Base-by-base conservation (phyloP, 2,329 filamentous ascomycete genomes). In the Pseudocercospora crystallina region DNA sequence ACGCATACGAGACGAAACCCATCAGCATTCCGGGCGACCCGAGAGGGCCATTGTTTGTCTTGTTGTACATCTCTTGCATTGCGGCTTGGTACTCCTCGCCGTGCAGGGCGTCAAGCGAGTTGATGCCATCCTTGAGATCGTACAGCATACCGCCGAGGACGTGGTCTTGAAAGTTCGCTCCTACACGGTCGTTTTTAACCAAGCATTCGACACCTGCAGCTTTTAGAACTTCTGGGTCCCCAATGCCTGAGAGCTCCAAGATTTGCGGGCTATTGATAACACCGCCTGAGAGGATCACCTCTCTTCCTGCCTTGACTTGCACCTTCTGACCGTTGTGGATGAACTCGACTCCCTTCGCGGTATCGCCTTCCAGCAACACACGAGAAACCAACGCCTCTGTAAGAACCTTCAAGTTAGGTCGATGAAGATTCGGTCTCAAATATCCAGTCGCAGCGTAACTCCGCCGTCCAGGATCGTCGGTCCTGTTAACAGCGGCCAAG, bases 181-280 rank as follows among this genome's bases (percentile, higher is more conserved):
- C 79, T 0, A 83, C 80, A 2, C 77, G 78, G 0, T 76, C 74
- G 1, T 81, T 62, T 40, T 79, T 70, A 2, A 73, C 68, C 1
- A 77, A 61, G 2, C 77, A 61, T 1, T 75, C 70, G 2, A 84
- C 73, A 1, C 73, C 75, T 0, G 76, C 72, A 13, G 67, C 68
- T 36, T 73, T 62, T 1, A 85, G 72, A 5, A 82, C 59, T 1
- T 69, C 59, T 1, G 69, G 66, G 41, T 73, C 70, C 71, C 80
- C 80, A n/a, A 83, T 71, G 0, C 80, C 80, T 0, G 79, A 82
- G 10, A 71, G 69, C 53, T 81, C 74, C 1, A 83, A 71, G 11
- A 82, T 73, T 1, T 76, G 68, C 1, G 80, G 80, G 8, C 75
- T 78, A 51, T 75, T 73, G 45, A 81, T 70, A 2, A 79, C 66